Evolutionary conservation across 495 filamentous ascomycete genomes (phyloP).

Genomic region (Hypoxylon perforatum): DNA sequence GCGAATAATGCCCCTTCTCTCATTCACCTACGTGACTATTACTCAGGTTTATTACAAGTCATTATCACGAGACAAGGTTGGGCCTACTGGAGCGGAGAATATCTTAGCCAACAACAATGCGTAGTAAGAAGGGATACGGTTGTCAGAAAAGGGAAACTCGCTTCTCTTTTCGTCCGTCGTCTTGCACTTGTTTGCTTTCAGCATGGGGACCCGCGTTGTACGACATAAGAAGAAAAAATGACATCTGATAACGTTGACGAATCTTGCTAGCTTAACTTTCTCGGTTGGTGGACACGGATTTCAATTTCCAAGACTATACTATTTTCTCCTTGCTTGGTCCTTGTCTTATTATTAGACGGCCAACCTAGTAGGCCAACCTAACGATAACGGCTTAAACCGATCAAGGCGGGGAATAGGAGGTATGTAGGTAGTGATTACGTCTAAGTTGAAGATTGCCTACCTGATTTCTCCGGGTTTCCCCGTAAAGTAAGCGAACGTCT

Average conservation of each 20-base stretch:
- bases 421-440: constrained; percentile 1
- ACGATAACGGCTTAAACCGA: too few relatives aligned
- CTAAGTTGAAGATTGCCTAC: background rate
- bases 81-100: too few relatives aligned
- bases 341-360: background rate
- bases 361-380: background rate
- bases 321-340: background rate
- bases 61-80: too few relatives aligned
- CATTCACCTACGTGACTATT: too few relatives aligned
- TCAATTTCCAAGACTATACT: background rate
- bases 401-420: background rate
- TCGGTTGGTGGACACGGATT: background rate
- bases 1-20: too few relatives aligned
- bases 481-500: background rate
- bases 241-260: background rate
- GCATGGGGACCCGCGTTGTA: background rate
- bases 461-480: constrained; percentile 17
- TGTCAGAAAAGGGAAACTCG: background rate
- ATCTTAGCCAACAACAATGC: too few relatives aligned
- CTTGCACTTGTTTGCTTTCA: constrained; percentile 6
- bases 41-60: too few relatives aligned
- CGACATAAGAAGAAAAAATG: background rate
- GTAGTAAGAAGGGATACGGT: too few relatives aligned
- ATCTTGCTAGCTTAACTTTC: background rate
- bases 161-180: background rate